Percentiles rank a stretch among this genome's conserved stretches.
These are phyloP conservation scores for Trypanosoma mega DNA, from an alignment of 208 protist genomes.

Conservation along the genomic window DNA sequence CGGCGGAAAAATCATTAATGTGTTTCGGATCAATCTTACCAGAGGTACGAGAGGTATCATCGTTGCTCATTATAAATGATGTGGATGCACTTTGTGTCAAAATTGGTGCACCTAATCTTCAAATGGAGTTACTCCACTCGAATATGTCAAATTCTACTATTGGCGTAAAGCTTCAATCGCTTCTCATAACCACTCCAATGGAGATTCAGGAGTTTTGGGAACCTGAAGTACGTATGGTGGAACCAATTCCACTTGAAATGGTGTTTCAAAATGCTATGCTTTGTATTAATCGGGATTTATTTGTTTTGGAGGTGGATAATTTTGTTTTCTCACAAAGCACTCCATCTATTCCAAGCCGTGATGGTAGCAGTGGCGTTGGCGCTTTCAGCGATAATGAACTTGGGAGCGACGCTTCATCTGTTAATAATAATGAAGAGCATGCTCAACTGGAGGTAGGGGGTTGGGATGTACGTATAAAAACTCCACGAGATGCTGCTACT, in stretches of 20 bases:
- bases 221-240: background rate
- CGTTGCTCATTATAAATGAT: constrained; percentile 9
- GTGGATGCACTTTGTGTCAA: constrained; percentile 5
- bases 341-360: background rate
- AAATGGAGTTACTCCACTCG: constrained; percentile 13
- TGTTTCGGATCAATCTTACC: constrained; percentile 24
- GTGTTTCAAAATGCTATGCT: constrained; percentile 4
- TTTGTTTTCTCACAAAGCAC: constrained; percentile 4
- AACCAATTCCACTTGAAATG: background rate
- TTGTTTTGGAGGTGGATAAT: constrained; percentile 2
- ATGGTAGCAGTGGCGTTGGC: background rate
- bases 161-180: background rate
- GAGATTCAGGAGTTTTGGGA: constrained; percentile 21
- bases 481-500: background rate
- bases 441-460: constrained; percentile 8
- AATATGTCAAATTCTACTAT: constrained; percentile 4
- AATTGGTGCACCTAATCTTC: constrained; percentile 9
- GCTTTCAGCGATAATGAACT: constrained; percentile 15
- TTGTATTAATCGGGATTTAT: background rate
- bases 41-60: constrained; percentile 15
- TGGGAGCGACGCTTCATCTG: constrained; percentile 7
- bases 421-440: background rate
- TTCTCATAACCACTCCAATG: constrained; percentile 9
- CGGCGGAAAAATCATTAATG: background rate
- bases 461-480: constrained; percentile 26